These are phyloP conservation scores for Metschnikowia lachancei DNA, from an alignment of 805 yeast genomes.

Conservation along the genomic window DNA sequence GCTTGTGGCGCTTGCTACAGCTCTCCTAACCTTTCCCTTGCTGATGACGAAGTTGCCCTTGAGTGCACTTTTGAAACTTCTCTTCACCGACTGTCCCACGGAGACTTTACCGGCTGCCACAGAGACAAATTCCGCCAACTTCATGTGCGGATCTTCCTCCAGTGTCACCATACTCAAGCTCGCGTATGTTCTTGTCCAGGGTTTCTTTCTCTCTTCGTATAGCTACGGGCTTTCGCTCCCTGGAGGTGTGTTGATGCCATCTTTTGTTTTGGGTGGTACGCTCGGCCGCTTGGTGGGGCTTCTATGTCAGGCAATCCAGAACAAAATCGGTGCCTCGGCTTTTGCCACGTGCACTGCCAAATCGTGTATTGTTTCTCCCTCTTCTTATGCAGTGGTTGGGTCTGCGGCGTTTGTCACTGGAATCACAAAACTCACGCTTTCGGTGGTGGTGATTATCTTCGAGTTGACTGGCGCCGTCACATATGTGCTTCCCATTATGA, in stretches of 20 bases:
- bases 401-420: conserved; percentile 83
- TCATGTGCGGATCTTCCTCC: conserved; percentile 37
- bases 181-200: conserved; percentile 44
- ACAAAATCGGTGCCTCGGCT: conserved; percentile 27
- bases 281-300: conserved; percentile 57
- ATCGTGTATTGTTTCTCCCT: conserved; percentile 69
- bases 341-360: conserved; percentile 43
- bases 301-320: conserved; percentile 48
- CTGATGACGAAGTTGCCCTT: conserved; percentile 54
- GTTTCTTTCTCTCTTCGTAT: conserved; percentile 60
- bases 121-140: conserved; percentile 25
- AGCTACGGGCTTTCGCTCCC: conserved; percentile 69
- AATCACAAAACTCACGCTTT: conserved; percentile 73
- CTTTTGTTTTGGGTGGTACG: conserved; percentile 59
- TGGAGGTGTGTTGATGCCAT: conserved; percentile 66
- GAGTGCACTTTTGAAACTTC: conserved; percentile 51
- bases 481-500: conserved; percentile 82
- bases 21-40: conserved; percentile 54
- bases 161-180: conserved; percentile 27
- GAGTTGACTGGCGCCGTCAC: conserved; percentile 85
- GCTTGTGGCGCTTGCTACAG: conserved; percentile 48
- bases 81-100: conserved; percentile 65
- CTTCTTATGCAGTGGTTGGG: conserved; percentile 86
- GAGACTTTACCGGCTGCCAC: conserved; percentile 7
- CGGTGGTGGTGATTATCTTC: conserved; percentile 75